Base-by-base conservation (phyloP, 768 basidiomycete species). In the Leccinum variicolor region DNA sequence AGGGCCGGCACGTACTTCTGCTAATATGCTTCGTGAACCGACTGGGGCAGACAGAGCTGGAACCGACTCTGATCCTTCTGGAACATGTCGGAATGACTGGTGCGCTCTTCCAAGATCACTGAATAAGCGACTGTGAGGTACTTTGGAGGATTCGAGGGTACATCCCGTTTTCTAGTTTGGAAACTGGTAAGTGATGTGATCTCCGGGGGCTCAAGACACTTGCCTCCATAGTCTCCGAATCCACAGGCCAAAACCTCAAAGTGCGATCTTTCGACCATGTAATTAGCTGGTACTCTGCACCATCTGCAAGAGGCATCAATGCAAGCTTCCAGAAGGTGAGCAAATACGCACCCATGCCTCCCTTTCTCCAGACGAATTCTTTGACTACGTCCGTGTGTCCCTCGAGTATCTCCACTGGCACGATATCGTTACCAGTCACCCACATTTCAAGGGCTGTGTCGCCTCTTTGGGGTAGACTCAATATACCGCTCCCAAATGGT, bases 301-400 rank as follows among this genome's bases (percentile, higher is more conserved):
- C 79, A 41, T 83, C 84, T 74, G 64, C 56, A 13, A 29, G 43
- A 55, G 48, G 25, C 19, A 39, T 48, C n/a, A 50, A 31, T 4
- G 13, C 39, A 31, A 31, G 9, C 29, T 13, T 34, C 23, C 4
- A 17, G 3, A 29, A 17, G n/a, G 15, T 2, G 6, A 23, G 4
- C 2, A 31, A 0, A 36, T 11, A 52, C 68, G 73, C 19, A 85
- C 87, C 84, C 60, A 74, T 64, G 6, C 79, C 81, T 3, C 87
- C 82, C 66, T 80, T 84, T 58, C 97, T 78, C 97, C 97, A 99
- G 2, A 99, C 94, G 69, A 96, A 99, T 74, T 99, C 96, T 66
- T 96, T 97, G 19, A 98, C 96, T 2, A 94, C 92, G 61, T 96
- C 94, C 0, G 85, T 82, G 72, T 96, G 94, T 0, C 94, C 94